Conservation (phyloP, 2,329 filamentous ascomycete genomes). For the Trichoderma endophyticum region DNA sequence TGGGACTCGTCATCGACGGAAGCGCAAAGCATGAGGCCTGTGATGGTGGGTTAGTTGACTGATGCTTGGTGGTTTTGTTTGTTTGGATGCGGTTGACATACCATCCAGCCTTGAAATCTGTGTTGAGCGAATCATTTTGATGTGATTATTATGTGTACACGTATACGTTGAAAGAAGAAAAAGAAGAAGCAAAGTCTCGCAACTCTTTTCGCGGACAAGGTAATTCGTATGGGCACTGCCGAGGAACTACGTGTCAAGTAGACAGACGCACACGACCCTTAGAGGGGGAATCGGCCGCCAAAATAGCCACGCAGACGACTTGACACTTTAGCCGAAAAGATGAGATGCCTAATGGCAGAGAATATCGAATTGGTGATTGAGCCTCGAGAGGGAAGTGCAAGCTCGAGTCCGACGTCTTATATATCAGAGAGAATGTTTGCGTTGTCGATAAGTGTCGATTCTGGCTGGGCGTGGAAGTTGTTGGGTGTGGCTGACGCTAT, state of each 20-base stretch:
- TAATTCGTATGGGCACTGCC: background rate
- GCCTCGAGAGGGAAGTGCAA: background rate
- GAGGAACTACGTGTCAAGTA: slow-evolving; percentile 26
- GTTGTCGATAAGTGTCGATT: background rate
- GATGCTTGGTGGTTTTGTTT: background rate
- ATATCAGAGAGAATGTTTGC: background rate
- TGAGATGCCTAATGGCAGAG: background rate
- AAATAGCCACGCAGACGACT: background rate
- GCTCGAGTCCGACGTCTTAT: background rate
- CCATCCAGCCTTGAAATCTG: slow-evolving; percentile 93
- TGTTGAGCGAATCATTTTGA: slow-evolving; percentile 79
- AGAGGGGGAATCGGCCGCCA: background rate
- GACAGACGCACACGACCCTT: background rate
- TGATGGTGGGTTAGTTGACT: background rate
- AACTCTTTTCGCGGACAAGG: background rate
- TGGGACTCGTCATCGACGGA: slow-evolving; percentile 89
- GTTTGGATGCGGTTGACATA: slow-evolving; percentile 35
- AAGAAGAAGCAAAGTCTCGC: background rate
- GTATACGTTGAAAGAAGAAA: background rate
- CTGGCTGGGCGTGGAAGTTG: background rate
- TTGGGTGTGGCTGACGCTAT: slow-evolving; percentile 4
- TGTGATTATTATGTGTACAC: background rate
- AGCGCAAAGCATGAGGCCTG: slow-evolving; percentile 91
- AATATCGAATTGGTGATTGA: background rate
- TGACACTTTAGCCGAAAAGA: background rate